phyloP scores from a whole-genome alignment of 495 filamentous ascomycete species.

The Cercophora sp. region DNA sequence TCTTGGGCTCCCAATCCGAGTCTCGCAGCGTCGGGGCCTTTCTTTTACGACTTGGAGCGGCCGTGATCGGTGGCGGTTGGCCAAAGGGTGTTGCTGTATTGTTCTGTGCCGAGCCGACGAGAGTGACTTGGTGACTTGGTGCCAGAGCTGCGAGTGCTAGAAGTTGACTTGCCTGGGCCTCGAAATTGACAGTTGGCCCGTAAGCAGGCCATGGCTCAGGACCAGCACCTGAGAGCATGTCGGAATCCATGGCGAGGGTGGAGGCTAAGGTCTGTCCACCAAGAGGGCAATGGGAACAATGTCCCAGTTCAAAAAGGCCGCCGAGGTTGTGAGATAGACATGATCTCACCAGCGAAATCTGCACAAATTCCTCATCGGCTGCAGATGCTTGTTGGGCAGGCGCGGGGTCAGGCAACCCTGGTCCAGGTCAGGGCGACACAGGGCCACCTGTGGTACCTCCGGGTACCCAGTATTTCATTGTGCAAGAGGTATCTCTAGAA shows the following conservation, averaged over 20 bases:
- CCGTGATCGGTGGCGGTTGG: neutral
- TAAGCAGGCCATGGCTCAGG: neutral
- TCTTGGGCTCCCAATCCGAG: conserved; percentile 1
- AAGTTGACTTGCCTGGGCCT: neutral
- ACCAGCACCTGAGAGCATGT: neutral
- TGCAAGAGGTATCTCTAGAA: neutral
- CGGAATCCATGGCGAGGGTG: neutral
- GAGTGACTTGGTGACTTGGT: neutral
- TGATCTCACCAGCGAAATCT: neutral
- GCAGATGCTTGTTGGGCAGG: too few relatives aligned
- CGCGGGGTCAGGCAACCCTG: too few relatives aligned
- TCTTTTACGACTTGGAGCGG: neutral
- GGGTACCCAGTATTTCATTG: neutral
- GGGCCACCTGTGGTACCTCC: too few relatives aligned
- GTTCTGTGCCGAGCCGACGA: neutral
- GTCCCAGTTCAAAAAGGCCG: neutral
- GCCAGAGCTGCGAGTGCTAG: neutral
- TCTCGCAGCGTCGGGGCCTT: neutral
- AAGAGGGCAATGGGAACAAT: neutral
- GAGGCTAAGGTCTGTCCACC: neutral
- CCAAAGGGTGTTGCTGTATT: neutral
- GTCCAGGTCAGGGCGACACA: too few relatives aligned
- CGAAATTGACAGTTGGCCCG: neutral
- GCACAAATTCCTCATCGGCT: too few relatives aligned
- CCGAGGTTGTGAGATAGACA: neutral